phyloP scores from a whole-genome alignment of 495 filamentous ascomycete genomes.

The Haplographium delicatum region DNA sequence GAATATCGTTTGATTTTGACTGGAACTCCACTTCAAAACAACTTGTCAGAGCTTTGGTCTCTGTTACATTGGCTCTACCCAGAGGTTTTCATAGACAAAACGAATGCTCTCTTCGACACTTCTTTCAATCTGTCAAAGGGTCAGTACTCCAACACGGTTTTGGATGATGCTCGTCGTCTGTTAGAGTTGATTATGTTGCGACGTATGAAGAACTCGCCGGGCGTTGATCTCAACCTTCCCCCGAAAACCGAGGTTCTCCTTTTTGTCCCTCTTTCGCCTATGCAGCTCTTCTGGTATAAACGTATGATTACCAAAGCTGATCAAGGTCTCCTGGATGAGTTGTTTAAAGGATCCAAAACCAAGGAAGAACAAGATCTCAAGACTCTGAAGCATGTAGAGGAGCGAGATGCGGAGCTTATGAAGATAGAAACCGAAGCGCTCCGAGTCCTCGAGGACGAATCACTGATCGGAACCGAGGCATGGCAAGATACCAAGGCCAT shows the following conservation, averaged over 20 bases:
- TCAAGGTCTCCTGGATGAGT: constrained; percentile 45
- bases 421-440: constrained; percentile 23
- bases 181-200: constrained; percentile 60
- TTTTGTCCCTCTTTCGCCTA: constrained; percentile 54
- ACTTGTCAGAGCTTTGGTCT: constrained; percentile 58
- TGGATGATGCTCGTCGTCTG: constrained; percentile 48
- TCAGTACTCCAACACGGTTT: constrained; percentile 45
- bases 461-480: constrained; percentile 20
- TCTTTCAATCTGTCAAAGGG: constrained; percentile 56
- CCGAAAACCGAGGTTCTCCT: constrained; percentile 55
- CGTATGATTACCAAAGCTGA: constrained; percentile 53
- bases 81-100: constrained; percentile 52
- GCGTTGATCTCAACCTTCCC: constrained; percentile 53
- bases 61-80: constrained; percentile 60
- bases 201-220: constrained; percentile 55
- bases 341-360: constrained; percentile 42
- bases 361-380: constrained; percentile 41
- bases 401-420: constrained; percentile 19
- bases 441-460: constrained; percentile 21
- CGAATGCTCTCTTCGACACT: constrained; percentile 45
- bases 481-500: constrained; percentile 45
- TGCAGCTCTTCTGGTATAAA: constrained; percentile 59
- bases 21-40: constrained; percentile 62
- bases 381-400: constrained; percentile 25
- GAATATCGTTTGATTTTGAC: constrained; percentile 59